phyloP scores from a whole-genome alignment of 2,329 filamentous ascomycete genomes.

The Hypoxylon sp. region DNA sequence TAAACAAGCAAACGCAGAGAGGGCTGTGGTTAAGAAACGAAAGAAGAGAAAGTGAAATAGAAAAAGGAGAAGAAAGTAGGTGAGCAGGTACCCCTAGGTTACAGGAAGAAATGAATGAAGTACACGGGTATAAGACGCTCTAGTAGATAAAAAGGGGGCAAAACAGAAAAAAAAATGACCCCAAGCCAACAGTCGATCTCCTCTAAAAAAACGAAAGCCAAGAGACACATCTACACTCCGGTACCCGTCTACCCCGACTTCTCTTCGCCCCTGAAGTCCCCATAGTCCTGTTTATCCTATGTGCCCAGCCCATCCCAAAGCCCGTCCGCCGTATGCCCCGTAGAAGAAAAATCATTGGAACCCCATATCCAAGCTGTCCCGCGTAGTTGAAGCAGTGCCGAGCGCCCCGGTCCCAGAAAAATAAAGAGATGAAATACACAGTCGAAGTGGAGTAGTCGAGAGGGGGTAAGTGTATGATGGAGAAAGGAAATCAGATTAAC shows the following conservation, averaged over 20 bases:
- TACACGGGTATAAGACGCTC: constrained; percentile 34
- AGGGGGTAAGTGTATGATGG: background rate
- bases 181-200: constrained; percentile 5
- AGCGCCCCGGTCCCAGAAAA: too few relatives aligned
- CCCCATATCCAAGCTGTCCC: background rate
- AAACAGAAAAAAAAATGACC: too few relatives aligned
- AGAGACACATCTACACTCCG: background rate
- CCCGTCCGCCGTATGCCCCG: background rate
- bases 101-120: constrained; percentile 24
- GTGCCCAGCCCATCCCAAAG: background rate
- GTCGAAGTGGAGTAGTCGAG: too few relatives aligned
- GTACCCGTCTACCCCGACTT: background rate
- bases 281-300: background rate
- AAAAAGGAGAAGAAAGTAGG: background rate
- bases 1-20: constrained; percentile 7
- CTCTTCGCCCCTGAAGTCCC: background rate
- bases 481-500: background rate
- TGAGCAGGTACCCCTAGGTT: too few relatives aligned
- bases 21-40: background rate
- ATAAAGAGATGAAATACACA: too few relatives aligned
- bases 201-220: constrained; percentile 2
- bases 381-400: background rate
- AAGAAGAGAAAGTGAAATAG: constrained; percentile 1
- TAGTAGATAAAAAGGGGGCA: constrained; percentile 12
- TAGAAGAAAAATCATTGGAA: too few relatives aligned